Conservation (phyloP, 2,329 filamentous ascomycete genomes). For the Calonectria pauciramosa region DNA sequence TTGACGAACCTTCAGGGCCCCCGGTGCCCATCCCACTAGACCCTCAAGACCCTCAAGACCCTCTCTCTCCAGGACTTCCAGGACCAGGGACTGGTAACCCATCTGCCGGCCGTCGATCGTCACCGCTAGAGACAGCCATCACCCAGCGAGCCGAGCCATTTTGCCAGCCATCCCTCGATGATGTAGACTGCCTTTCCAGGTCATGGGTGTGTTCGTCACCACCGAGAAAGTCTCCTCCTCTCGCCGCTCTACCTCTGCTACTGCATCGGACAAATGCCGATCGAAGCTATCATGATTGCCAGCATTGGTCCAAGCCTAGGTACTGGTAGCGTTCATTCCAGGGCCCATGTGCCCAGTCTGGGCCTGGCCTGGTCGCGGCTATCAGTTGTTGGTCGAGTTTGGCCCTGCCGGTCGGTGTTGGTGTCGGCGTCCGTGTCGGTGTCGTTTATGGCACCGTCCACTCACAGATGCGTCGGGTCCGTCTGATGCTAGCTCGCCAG, state of each 20-base stretch:
- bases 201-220: conserved; percentile 33
- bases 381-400: neutral
- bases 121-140: conserved; percentile 33
- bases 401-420: neutral
- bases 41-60: conserved; percentile 16
- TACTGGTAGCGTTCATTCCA: conserved; percentile 2
- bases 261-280: conserved; percentile 28
- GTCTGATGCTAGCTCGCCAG: neutral
- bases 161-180: conserved; percentile 20
- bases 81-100: conserved; percentile 21
- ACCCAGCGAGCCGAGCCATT: conserved; percentile 24
- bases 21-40: conserved; percentile 3
- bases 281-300: conserved; percentile 12
- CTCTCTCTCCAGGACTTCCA: conserved; percentile 21
- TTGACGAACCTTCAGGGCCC: conserved; percentile 23
- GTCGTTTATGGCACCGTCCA: conserved; percentile 31
- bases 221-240: conserved; percentile 27
- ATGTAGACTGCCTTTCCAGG: conserved; percentile 20
- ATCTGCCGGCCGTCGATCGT: conserved; percentile 41
- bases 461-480: conserved; percentile 13
- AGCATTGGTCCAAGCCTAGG: conserved; percentile 16
- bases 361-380: neutral
- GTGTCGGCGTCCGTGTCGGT: conserved; percentile 21
- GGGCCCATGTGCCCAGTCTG: conserved; percentile 12
- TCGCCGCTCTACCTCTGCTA: conserved; percentile 19